phyloP scores from a whole-genome alignment of 805 yeast species.

The Hanseniaspora mollemarum region DNA sequence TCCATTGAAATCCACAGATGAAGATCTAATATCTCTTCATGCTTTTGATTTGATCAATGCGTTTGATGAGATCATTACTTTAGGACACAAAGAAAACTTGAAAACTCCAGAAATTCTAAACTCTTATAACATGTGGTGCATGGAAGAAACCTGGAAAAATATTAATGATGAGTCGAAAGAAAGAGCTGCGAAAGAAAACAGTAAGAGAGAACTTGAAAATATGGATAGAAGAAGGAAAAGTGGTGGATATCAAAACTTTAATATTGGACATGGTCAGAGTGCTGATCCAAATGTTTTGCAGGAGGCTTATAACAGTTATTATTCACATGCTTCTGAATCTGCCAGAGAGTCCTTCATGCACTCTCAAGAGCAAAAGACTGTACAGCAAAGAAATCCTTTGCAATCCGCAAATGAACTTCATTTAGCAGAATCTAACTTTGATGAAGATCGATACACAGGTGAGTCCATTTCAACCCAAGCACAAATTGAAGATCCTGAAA shows the following conservation, averaged over 20 bases:
- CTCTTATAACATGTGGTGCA: slow-evolving; percentile 92
- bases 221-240: slow-evolving; percentile 51
- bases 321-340: slow-evolving; percentile 31
- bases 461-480: slow-evolving; percentile 13
- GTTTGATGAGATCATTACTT: slow-evolving; percentile 81
- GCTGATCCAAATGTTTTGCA: slow-evolving; percentile 28
- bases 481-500: slow-evolving; percentile 23
- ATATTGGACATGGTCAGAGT: slow-evolving; percentile 21
- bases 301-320: slow-evolving; percentile 32
- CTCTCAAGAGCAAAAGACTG: slow-evolving; percentile 20
- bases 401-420: slow-evolving; percentile 13
- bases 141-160: slow-evolving; percentile 96
- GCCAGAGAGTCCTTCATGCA: slow-evolving; percentile 29
- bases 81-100: slow-evolving; percentile 84
- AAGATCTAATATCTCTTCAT: slow-evolving; percentile 66
- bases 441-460: slow-evolving; percentile 1
- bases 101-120: slow-evolving; percentile 72
- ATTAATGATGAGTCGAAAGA: slow-evolving; percentile 95
- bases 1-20: slow-evolving; percentile 48
- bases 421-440: slow-evolving; percentile 14
- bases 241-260: slow-evolving; percentile 27
- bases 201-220: slow-evolving; percentile 88
- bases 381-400: slow-evolving; percentile 18
- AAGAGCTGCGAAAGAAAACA: slow-evolving; percentile 90
- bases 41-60: slow-evolving; percentile 86